Base-by-base conservation (phyloP, 345 rosid genomes). In the Eucalyptus curtisii region DNA sequence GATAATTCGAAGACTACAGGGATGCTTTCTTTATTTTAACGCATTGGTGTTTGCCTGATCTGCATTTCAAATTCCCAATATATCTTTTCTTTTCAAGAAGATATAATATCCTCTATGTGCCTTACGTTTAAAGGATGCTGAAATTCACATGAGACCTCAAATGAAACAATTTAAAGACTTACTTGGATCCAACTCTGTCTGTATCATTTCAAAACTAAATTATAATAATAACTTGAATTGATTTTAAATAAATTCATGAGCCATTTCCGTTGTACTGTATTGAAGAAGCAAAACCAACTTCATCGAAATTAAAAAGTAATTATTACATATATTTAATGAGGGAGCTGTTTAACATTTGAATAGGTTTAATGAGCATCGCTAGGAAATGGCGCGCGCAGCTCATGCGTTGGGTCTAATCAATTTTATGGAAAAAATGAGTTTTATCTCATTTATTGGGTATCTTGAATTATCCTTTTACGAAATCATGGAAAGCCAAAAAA, bases 41-140 rank as follows among this genome's bases (percentile, higher is more conserved):
- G 0, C 0, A 52, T 19, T 52, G 22, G 1, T 52, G 55, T 0
- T 1, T 3, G 55, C 24, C 10, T 52, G 24, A 9, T 52, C 0
- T 52, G 24, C 55, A 52, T 0, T 50, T 8, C 22, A 52, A 52
- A 17, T 52, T 52, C 9, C 55, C 55, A 19, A 7, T 19, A 17
- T 7, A 52, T 19, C 55, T 19, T 52, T 52, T 52, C 55, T 19
- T 52, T 52, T 52, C 5, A 3, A 52, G 0, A 52, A 52, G 57
- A 52, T 2, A 52, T 52, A 52, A 52, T 0, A 49, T 49, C 16
- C 16, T 49, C 4, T 49, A 49, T 19, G 57, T 52, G 57, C 24
- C 0, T 52, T 52, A 52, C 0, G 24, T 19, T 3, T 52, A 10
- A 52, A 52, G 55, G 2, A 52, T 52, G 55, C 55, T 52, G 7